A percentile compares a stretch with the other conserved stretches of the same genome.
Evolutionary conservation across 2,329 filamentous ascomycete species (phyloP).

Genomic region (Cordyceps cicadae): DNA sequence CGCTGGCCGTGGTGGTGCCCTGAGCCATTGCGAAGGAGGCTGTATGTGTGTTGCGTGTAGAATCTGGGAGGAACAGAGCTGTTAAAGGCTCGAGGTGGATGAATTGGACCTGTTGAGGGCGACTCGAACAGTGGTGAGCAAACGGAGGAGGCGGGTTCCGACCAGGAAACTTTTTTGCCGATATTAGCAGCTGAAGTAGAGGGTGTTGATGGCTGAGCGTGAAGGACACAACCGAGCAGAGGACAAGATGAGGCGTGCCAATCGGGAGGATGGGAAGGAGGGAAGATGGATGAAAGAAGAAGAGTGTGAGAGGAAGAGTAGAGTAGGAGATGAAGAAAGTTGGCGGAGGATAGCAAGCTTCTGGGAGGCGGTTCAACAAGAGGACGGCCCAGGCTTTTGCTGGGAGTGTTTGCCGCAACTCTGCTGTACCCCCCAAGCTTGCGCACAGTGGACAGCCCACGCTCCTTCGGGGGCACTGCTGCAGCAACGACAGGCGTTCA

Average conservation of each 20-base stretch:
- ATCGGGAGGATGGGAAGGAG: constrained; percentile 11
- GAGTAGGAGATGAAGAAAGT: constrained; percentile 8
- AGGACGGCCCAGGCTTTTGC: constrained; percentile 5
- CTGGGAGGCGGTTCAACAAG: constrained; percentile 10
- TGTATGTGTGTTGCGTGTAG: constrained; percentile 12
- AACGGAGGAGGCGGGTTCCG: constrained; percentile 6
- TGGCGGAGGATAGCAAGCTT: constrained; percentile 8
- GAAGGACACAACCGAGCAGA: not conserved
- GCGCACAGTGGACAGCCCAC: not conserved
- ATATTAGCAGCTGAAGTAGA: not conserved
- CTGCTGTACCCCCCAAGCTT: not conserved
- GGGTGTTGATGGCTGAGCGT: not conserved
- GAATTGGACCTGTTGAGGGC: constrained; percentile 11
- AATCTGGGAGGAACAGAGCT: constrained; percentile 12
- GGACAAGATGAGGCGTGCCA: constrained; percentile 5
- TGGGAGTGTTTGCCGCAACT: constrained; percentile 10
- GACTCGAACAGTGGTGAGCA: constrained; percentile 7
- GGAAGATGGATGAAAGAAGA: constrained; percentile 13
- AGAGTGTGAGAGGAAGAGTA: constrained; percentile 13
- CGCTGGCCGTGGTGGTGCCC: constrained; percentile 40
- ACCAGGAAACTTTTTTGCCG: constrained; percentile 9
- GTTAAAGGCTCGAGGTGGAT: constrained; percentile 7
- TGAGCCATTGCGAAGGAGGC: constrained; percentile 42
- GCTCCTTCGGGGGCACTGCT: not conserved
- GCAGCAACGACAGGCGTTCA: not conserved